Conservation (phyloP, 495 filamentous ascomycete genomes). For the Stereocaulon alpinum region DNA sequence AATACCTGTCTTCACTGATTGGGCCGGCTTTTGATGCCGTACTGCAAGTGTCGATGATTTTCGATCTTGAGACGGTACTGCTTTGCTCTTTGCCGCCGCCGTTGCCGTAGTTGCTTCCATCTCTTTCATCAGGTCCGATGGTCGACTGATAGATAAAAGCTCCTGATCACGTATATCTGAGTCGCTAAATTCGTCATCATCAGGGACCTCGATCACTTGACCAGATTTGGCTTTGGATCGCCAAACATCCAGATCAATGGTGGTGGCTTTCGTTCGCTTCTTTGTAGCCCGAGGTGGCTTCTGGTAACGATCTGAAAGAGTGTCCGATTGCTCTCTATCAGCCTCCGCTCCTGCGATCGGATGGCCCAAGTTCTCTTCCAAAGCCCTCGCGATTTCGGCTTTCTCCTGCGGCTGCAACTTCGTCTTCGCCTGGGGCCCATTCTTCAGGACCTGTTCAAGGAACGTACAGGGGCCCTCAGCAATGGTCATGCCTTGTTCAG, state of each 20-base stretch:
- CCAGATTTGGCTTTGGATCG: constrained; percentile 20
- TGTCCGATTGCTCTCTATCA: constrained; percentile 20
- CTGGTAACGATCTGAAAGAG: constrained; percentile 8
- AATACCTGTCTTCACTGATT: constrained; percentile 32
- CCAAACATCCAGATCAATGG: constrained; percentile 54
- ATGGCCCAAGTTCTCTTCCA: constrained; percentile 64
- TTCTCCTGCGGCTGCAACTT: constrained; percentile 68
- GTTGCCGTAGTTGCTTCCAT: constrained; percentile 30
- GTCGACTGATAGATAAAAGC: constrained; percentile 36
- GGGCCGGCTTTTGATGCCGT: constrained; percentile 25
- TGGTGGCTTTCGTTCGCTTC: constrained; percentile 51
- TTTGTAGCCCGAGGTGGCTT: constrained; percentile 20
- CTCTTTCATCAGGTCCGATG: constrained; percentile 41
- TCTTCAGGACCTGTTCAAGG: constrained; percentile 46
- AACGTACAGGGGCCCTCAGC: constrained; percentile 48
- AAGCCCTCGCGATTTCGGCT: constrained; percentile 66
- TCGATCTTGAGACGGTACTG: constrained; percentile 30
- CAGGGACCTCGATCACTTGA: constrained; percentile 28
- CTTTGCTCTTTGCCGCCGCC: constrained; percentile 29
- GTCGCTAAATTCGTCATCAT: constrained; percentile 42
- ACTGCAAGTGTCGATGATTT: constrained; percentile 20
- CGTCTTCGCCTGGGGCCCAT: constrained; percentile 37
- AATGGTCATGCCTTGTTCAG: constrained; percentile 57
- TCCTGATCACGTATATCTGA: constrained; percentile 32
- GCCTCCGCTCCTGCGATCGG: constrained; percentile 34